Conservation (phyloP, 1,139 yeast species). For the Magnusiomyces sp. region DNA sequence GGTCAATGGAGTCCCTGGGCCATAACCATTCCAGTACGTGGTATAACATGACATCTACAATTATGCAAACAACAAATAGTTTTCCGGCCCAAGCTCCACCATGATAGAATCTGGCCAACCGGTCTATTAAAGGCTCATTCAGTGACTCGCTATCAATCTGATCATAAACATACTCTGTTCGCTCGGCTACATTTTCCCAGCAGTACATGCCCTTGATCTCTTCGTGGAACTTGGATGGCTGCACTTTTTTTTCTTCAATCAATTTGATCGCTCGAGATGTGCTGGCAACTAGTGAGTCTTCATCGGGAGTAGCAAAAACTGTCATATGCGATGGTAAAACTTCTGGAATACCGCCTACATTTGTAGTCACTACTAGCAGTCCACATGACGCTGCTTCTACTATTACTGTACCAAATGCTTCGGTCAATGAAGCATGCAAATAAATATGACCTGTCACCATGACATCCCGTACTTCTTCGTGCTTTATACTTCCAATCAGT, state of each 20-base stretch:
- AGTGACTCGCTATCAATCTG: constrained; percentile 37
- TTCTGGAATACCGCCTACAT: constrained; percentile 97
- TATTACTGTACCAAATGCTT: constrained; percentile 94
- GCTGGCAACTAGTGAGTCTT: constrained; percentile 65
- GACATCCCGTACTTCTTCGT: constrained; percentile 86
- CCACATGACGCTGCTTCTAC: constrained; percentile 99
- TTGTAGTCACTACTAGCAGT: constrained; percentile 83
- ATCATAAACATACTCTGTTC: constrained; percentile 79
- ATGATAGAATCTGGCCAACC: constrained; percentile 55
- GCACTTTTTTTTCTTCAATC: constrained; percentile 50
- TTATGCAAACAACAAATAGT: constrained; percentile 65
- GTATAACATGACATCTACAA: constrained; percentile 66
- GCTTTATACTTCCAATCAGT: constrained; percentile 78
- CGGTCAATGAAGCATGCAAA: constrained; percentile 88
- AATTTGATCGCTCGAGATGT: constrained; percentile 56
- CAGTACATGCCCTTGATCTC: constrained; percentile 79
- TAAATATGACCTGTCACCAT: constrained; percentile 94
- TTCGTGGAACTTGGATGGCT: constrained; percentile 68
- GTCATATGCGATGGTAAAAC: constrained; percentile 93
- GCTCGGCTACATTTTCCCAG: constrained; percentile 80
- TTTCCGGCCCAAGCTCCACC: constrained; percentile 84
- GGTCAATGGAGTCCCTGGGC: constrained; percentile 63
- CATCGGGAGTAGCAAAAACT: constrained; percentile 80
- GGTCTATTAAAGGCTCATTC: constrained; percentile 43
- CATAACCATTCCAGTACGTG: constrained; percentile 57